A percentile compares a stretch with the other conserved stretches of the same genome.
These are phyloP conservation scores for Neurospora sp. DNA, from an alignment of 495 filamentous ascomycete genomes.

Conservation along the genomic window DNA sequence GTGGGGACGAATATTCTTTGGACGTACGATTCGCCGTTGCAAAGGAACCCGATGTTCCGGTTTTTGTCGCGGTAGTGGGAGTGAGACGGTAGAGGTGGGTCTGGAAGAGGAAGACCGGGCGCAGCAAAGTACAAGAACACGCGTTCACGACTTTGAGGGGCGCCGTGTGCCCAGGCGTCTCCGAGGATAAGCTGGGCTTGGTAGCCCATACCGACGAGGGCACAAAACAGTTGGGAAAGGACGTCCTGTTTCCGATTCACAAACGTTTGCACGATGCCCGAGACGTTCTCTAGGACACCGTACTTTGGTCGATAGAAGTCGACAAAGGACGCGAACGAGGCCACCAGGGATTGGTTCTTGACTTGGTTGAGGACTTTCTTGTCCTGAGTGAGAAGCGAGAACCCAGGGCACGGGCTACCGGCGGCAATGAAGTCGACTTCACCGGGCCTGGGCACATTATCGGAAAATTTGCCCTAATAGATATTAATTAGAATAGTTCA, in stretches of 20 bases:
- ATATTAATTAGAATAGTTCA: not conserved
- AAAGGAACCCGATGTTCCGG: slow-evolving; percentile 43
- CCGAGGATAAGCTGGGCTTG: slow-evolving; percentile 52
- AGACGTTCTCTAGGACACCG: slow-evolving; percentile 64
- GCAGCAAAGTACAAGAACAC: slow-evolving; percentile 58
- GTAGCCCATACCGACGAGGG: slow-evolving; percentile 63
- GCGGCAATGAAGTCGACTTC: slow-evolving; percentile 60
- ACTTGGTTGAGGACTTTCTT: slow-evolving; percentile 36
- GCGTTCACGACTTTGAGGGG: slow-evolving; percentile 49
- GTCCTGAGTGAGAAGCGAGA: slow-evolving; percentile 47
- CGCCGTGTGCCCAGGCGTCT: slow-evolving; percentile 60
- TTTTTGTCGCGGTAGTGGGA: slow-evolving; percentile 33
- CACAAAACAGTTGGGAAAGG: slow-evolving; percentile 57
- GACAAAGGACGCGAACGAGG: slow-evolving; percentile 60
- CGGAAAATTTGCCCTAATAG: slow-evolving; percentile 27
- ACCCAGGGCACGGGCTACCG: slow-evolving; percentile 66
- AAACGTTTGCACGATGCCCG: slow-evolving; percentile 40
- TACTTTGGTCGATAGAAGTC: slow-evolving; percentile 66
- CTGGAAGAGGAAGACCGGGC: slow-evolving; percentile 44
- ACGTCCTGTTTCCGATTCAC: slow-evolving; percentile 41
- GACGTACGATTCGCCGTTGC: slow-evolving; percentile 51
- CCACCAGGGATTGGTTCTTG: slow-evolving; percentile 59
- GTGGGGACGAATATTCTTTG: slow-evolving; percentile 37
- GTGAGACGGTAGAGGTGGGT: slow-evolving; percentile 50
- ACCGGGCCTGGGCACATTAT: slow-evolving; percentile 42